Base-by-base conservation (phyloP, 345 rosid species). In the Eucalyptus curtisii region DNA sequence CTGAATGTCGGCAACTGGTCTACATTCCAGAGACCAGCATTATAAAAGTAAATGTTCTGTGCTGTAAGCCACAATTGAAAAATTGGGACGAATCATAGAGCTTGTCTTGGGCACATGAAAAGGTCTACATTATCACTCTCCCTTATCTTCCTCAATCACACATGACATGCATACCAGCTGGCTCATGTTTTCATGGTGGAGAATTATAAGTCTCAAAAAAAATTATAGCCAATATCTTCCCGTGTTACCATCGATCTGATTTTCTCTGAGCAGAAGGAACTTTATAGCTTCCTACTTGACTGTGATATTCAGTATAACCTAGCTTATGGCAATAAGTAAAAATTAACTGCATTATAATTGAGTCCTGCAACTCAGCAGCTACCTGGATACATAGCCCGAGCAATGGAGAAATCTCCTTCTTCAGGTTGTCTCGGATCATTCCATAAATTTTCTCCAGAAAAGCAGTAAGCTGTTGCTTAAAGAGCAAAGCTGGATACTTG, bases 371-470 rank as follows among this genome's bases (percentile, higher is more conserved):
- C 89, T 89, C 89, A 64, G 88, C 55, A 82, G 81, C 68, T 91
- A 98, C 99, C 99, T 98, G 99, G 91, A 98, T 98, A 88, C 99
- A 98, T 91, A 95, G 91, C 42, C 99, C 99, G 89, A 98, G 99
- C 90, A 98, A 91, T 87, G 99, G 99, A 50, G 99, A 95, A 81
- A 98, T 97, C 94, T 97, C 99, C 92, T 97, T 98, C 95, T 97
- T 98, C 61, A 98, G 92, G 91, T 93, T 96, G 94, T 98, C 99
- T 90, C 99, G 93, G 86, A 98, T 96, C 99, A 98, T 95, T 92
- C 99, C 99, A 94, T 98, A 98, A 91, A 98, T 95, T 93, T 98
- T 98, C 95, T 98, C 99, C 87, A 98, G 99, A 95, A 95, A 97
- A 87, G 99, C 99, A 27, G 99, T 97, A 86, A 98, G 99, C 94